Base-by-base conservation (phyloP, 192 early-diverging fungal genomes). In the Coemansia sp. region DNA sequence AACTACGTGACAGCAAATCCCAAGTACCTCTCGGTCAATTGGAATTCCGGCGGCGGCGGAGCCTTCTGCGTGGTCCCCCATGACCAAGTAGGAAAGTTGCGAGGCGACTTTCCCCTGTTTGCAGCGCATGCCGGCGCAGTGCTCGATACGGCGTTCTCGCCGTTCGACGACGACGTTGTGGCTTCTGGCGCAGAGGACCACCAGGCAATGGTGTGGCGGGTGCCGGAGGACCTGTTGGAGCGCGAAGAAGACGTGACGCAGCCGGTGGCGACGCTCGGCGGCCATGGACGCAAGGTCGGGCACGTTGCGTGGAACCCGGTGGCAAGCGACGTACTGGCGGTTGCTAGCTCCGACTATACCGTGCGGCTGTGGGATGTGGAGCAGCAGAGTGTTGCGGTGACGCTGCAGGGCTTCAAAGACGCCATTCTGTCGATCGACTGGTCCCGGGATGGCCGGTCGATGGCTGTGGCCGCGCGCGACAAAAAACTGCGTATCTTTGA, bases 251-350 rank as follows among this genome's bases (percentile, higher is more conserved):
- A 87, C 70, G 84, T 93, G 39, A 85, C 89, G 45, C 80, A 86
- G 50, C 95, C 97, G 32, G 75, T 90, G 35, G 72, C 86, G 47
- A 90, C 90, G 49, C 83, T 99, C 35, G 85, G 67, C 32, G 93
- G 94, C 0, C 95, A 98, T 62, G 90, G 86, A 10, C 85, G 90
- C 46, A 91, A 98, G 86, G 97, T 99, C 32, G 97, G 96, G n/a
- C 96, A 99, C 67, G 96, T 98, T 25, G 74, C 89, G 45, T 99
- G 97, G 85, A 94, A 99, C 81, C 97, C 97, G 22, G 88, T 88
- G 1, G 97, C 97, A 16, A 92, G 94, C 50, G 94, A 95, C 69
- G 88, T 99, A 10, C 81, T 99, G 49, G 88, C 93, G 6, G 91
- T 91, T 25, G 85, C 94, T 50, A 91, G 90, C 56, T 88, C 93